These are phyloP conservation scores for Stagonosporopsis rhizophila DNA, from an alignment of 2,329 filamentous ascomycete genomes.

Conservation along the genomic window DNA sequence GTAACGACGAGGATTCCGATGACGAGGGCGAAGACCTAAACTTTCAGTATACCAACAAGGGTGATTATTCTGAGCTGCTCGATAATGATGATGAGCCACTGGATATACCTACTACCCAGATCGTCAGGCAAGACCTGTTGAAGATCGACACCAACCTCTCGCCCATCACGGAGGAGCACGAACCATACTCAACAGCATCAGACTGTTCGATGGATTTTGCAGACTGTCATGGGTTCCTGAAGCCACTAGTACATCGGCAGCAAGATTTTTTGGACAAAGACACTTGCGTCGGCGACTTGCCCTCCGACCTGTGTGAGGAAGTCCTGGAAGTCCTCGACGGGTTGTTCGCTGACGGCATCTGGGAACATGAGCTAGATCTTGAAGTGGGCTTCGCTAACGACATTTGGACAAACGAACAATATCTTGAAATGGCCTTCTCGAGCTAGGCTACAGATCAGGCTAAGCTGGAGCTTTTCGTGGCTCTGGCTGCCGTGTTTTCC, in stretches of 20 bases:
- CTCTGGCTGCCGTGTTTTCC: neutral
- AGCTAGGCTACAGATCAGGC: neutral
- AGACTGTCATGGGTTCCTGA: neutral
- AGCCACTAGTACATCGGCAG: neutral
- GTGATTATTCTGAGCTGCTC: neutral
- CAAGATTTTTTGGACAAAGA: neutral
- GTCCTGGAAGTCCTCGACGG: neutral
- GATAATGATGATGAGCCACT: neutral
- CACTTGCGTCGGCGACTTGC: neutral
- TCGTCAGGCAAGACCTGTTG: neutral
- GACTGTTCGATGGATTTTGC: conserved; percentile 1
- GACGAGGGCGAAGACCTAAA: neutral
- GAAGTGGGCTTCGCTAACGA: neutral
- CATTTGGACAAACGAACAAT: no score
- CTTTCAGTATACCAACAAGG: neutral
- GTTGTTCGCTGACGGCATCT: conserved; percentile 5
- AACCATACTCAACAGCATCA: neutral
- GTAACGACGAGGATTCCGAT: neutral
- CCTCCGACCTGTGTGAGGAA: no score
- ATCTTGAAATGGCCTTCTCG: neutral
- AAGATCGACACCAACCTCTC: neutral
- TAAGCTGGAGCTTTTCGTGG: neutral
- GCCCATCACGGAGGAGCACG: conserved; percentile 1
- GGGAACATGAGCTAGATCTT: neutral
- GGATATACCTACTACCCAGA: neutral